Percentiles rank a stretch among this genome's conserved stretches.
Evolutionary conservation across 306 rosid genomes (phyloP).

Genomic region (Delonix regia): DNA sequence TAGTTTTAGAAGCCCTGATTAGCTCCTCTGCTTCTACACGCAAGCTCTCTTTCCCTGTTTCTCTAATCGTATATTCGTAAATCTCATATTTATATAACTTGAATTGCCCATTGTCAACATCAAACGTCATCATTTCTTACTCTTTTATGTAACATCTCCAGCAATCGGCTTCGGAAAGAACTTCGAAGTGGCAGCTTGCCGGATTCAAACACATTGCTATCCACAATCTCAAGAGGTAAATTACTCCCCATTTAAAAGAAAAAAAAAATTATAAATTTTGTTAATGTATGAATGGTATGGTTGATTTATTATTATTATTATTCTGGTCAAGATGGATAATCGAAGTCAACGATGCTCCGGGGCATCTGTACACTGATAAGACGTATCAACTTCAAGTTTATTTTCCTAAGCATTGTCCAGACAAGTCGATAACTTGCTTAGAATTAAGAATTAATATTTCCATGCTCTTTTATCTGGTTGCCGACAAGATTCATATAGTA

Average conservation of each 20-base stretch:
- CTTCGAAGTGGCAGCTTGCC: neutral
- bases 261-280: neutral
- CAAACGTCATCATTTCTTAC: neutral
- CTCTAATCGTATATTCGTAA: neutral
- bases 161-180: neutral
- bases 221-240: neutral
- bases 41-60: conserved; percentile 8
- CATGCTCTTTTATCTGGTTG: neutral
- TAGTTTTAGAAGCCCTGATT: conserved; percentile 8
- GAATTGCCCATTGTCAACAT: neutral
- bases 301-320: neutral
- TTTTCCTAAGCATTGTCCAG: conserved; percentile 23
- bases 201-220: neutral
- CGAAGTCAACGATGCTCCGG: neutral
- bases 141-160: neutral
- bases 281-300: neutral
- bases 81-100: neutral
- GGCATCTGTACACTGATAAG: neutral
- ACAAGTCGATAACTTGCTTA: neutral
- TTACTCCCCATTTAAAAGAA: no score
- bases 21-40: conserved; percentile 2
- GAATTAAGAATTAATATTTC: neutral
- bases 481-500: conserved; percentile 14
- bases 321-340: neutral
- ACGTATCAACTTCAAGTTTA: neutral